Evolutionary conservation across 2,329 filamentous ascomycete genomes (phyloP), one percentile per base, ranked within the genome.

Genomic region (Phyllosticta citrichinensis): DNA sequence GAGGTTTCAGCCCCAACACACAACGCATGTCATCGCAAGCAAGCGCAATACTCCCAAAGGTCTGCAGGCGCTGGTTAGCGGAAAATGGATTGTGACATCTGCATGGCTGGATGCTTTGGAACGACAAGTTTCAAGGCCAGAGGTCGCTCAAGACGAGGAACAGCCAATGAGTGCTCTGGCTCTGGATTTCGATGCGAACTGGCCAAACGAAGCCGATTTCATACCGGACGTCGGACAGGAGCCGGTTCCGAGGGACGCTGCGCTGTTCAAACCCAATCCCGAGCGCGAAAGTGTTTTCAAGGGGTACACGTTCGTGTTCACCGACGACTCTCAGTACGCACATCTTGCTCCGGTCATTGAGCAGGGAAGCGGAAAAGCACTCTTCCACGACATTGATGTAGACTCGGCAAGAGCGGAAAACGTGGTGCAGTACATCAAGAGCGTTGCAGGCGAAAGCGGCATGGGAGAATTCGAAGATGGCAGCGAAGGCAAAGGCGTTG

Each of bases 21-120:
- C 93, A 0, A 96, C 93, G 0, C 92, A 97, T 73, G 88, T 96
- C 11, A 85, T 97, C 35, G 86, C 90, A 8, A 89, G 86, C 71
- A 97, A 96, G 74, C 83, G 94, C 55, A 99, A 97, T 71, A 93
- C 91, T 0, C 83, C 92, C 0, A 91, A 91, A 65, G 90, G 89
- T 0, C 79, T 99, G 2, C 91, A 95, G 69, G 93, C 90, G 1
- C 79, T 99, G 10, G 86, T 97, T 47, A 88, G 91, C 67, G 91
- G 84, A 14, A 87, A 83, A 72, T 84, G 86, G 66, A 86, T 97
- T 52, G 91, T 97, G 11, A 84, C 84, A 3, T 80, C 83, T 40
- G 77, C 82, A 0, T 97, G 88, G 66, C 78, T 96, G 14, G 84
- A 91, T 64, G 87, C 87, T 0, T 75, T 97, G 0, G 79, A 85